Base-by-base conservation (phyloP, 257 asterid species). In the Cinchona pubescens region DNA sequence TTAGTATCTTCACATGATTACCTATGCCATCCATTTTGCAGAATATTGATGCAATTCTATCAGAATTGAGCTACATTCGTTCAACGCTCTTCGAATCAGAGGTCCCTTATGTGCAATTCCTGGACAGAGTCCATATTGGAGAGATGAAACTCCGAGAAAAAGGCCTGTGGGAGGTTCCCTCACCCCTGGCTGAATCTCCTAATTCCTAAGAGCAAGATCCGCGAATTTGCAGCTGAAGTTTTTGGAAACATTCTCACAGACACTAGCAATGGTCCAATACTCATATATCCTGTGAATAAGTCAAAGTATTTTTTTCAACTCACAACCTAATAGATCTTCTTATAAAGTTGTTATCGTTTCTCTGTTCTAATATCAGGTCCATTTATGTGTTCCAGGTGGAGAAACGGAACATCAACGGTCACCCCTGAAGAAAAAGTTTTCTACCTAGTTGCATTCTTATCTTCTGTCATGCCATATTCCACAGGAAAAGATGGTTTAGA, bases 141-240 rank as follows among this genome's bases (percentile, higher is more conserved):
- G 98, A 91, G 80, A 75, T 82, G 71, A 91, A 86, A 84, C 97
- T 92, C 60, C 79, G 79, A 45, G 84, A 82, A 70, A 85, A 86
- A 42, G 98, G 99, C 25, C 37, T 95, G 76, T 92, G 99, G 99
- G 99, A 95, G 30, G 84, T 95, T 48, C 94, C n/a, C 97, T 61
- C 98, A 95, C 76, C 99, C 99, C 12, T 95, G 99, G 98, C 83
- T 95, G 37, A 95, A 92, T 81, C 93, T 95, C 62, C 87, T 92
- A 25, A 63, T 95, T 74, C 98, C 98, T 38, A 88, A 83, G 85
- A 90, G 88, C 83, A 88, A 60, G 73, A 90, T 92, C 78, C 86
- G 79, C 79, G 90, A 82, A 66, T 95, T 95, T 59, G 85, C 93
- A 12, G 73, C 69, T 77, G 87, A 85, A 76, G 96, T 90, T 58